Evolutionary conservation across 305 asterid genomes (phyloP).

Genomic region (Solanum aculeatissimum): DNA sequence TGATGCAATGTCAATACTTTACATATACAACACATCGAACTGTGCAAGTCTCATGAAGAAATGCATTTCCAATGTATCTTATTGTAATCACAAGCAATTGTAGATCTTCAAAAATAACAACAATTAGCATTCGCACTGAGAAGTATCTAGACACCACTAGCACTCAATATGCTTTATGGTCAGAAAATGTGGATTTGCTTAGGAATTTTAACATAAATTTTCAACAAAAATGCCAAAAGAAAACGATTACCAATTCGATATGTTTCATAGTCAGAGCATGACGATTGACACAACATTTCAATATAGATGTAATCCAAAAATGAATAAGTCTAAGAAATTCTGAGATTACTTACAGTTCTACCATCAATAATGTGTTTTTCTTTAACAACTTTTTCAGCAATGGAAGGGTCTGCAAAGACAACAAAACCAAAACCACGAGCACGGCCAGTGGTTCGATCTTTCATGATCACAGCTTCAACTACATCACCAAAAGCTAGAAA

Average conservation of each 20-base stretch:
- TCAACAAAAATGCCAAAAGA: not conserved
- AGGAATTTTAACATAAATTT: not conserved
- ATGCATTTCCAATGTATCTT: not conserved
- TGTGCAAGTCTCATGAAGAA: not conserved
- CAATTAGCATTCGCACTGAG: not conserved
- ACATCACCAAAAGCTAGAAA: conserved; percentile 72
- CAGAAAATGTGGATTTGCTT: not conserved
- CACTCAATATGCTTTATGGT: not conserved
- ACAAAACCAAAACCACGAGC: conserved; percentile 90
- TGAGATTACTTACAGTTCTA: conserved; percentile 52
- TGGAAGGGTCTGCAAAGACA: conserved; percentile 69
- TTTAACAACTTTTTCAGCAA: conserved; percentile 68
- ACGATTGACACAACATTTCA: not conserved
- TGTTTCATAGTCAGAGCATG: not conserved
- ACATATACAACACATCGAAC: not conserved
- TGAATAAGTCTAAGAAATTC: too few relatives aligned
- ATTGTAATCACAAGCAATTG: not conserved
- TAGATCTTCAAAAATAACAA: not conserved
- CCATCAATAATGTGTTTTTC: conserved; percentile 77
- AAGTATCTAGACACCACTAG: not conserved
- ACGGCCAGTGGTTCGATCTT: conserved; percentile 79
- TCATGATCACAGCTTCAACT: conserved; percentile 78
- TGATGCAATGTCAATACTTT: not conserved
- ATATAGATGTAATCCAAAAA: not conserved
- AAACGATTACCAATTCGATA: not conserved